Conservation (phyloP, 495 filamentous ascomycete genomes). For the Letharia lupina region DNA sequence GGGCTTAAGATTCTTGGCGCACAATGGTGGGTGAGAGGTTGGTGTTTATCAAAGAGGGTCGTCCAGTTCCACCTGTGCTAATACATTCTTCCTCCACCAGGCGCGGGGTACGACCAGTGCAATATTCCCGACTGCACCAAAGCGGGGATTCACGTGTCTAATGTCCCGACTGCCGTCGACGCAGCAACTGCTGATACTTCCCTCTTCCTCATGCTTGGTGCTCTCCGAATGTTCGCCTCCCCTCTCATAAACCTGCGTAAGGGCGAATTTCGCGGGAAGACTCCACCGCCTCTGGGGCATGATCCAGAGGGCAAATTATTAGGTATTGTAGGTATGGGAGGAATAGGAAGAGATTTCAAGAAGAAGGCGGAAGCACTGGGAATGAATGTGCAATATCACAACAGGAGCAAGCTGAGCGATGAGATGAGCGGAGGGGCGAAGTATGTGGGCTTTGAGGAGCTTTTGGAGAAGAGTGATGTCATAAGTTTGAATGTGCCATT, state of each 20-base stretch:
- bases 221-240: conserved; percentile 60
- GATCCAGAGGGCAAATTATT: conserved; percentile 58
- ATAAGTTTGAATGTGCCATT: conserved; percentile 68
- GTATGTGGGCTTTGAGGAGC: conserved; percentile 61
- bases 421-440: conserved; percentile 52
- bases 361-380: conserved; percentile 51
- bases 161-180: conserved; percentile 72
- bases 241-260: conserved; percentile 53
- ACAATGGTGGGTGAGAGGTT: conserved; percentile 39
- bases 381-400: conserved; percentile 64
- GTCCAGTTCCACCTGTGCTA: neutral
- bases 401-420: conserved; percentile 44
- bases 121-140: conserved; percentile 61
- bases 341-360: conserved; percentile 61
- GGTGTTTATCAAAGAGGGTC: neutral
- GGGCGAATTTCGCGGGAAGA: conserved; percentile 48
- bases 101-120: conserved; percentile 77
- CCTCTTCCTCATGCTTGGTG: conserved; percentile 71
- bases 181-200: conserved; percentile 73
- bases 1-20: conserved; percentile 45
- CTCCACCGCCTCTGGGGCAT: conserved; percentile 44
- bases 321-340: conserved; percentile 81
- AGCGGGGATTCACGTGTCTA: conserved; percentile 60
- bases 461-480: conserved; percentile 60
- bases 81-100: conserved; percentile 26